Conservation (phyloP, 2,329 filamentous ascomycete genomes). For the Eurotiales sp. region DNA sequence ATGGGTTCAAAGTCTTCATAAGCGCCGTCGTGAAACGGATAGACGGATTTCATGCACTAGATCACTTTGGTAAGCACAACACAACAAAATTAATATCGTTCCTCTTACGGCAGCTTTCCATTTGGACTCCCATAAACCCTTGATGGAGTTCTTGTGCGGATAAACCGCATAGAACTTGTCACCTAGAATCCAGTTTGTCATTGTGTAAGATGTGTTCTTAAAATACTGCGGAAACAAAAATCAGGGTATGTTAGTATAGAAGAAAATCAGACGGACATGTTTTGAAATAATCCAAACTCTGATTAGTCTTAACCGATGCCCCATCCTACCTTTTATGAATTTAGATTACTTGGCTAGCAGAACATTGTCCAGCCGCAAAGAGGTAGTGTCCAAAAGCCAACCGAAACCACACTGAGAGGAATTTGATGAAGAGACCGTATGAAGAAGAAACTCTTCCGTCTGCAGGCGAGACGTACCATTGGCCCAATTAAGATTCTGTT, state of each 20-base stretch:
- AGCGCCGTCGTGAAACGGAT: conserved; percentile 70
- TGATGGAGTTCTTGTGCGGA: conserved; percentile 58
- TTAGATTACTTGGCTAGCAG: background rate
- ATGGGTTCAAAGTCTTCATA: conserved; percentile 67
- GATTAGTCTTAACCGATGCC: background rate
- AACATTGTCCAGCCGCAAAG: background rate
- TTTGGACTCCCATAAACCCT: conserved; percentile 69
- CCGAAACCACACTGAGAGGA: background rate
- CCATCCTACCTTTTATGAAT: background rate
- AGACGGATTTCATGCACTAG: conserved; percentile 58
- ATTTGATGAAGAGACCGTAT: background rate
- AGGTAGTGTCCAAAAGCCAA: background rate
- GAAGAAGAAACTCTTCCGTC: background rate
- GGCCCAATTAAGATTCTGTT: background rate
- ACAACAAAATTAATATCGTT: background rate
- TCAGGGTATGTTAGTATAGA: background rate
- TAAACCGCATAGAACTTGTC: conserved; percentile 47
- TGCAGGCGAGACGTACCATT: background rate
- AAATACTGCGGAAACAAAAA: background rate
- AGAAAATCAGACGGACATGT: background rate
- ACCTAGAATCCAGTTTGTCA: conserved; percentile 35
- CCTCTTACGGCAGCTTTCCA: conserved; percentile 63
- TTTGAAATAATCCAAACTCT: background rate
- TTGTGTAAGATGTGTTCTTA: background rate
- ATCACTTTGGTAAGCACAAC: background rate